Percentiles rank a stretch among this genome's conserved stretches.
These are phyloP conservation scores for Phaeotremella fagi DNA, from an alignment of 768 basidiomycete species.

Conservation along the genomic window DNA sequence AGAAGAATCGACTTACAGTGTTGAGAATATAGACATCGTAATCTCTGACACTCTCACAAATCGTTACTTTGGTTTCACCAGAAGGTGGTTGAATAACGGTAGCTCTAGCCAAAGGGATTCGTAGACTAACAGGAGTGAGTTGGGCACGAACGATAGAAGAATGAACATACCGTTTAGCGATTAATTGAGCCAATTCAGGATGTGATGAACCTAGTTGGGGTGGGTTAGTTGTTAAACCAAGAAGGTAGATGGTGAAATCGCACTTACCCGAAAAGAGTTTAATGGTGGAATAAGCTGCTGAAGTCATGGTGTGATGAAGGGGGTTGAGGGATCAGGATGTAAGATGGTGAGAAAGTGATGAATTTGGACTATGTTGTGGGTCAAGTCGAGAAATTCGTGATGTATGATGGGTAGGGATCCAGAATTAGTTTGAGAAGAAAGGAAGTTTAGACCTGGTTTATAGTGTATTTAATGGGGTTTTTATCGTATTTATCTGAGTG, in stretches of 20 bases:
- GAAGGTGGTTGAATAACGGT: constrained; percentile 68
- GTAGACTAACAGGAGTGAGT: constrained; percentile 51
- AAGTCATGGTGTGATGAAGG: not conserved
- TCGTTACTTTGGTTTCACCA: constrained; percentile 92
- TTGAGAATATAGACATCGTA: constrained; percentile 99
- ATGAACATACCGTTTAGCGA: constrained; percentile 88
- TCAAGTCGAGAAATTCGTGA: no score
- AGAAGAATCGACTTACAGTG: constrained; percentile 44
- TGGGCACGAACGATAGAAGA: no score
- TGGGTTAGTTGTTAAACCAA: no score
- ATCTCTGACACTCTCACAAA: constrained; percentile 90
- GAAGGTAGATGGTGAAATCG: no score
- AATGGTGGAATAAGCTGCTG: constrained; percentile 49
- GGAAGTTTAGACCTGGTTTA: no score
- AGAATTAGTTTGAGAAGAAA: no score
- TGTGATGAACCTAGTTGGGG: constrained; percentile 99
- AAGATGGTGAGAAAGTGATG: no score
- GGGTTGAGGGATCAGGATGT: no score
- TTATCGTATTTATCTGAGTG: no score
- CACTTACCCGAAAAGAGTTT: constrained; percentile 51
- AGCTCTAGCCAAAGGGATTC: constrained; percentile 61
- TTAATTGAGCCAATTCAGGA: constrained; percentile 89
- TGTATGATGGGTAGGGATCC: no score
- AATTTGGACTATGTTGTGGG: no score
- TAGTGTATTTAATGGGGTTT: no score